A percentile compares a stretch with the other conserved stretches of the same genome.
Evolutionary conservation across 139 green algal genomes (phyloP).

Genomic region (Haematococcus sp.): DNA sequence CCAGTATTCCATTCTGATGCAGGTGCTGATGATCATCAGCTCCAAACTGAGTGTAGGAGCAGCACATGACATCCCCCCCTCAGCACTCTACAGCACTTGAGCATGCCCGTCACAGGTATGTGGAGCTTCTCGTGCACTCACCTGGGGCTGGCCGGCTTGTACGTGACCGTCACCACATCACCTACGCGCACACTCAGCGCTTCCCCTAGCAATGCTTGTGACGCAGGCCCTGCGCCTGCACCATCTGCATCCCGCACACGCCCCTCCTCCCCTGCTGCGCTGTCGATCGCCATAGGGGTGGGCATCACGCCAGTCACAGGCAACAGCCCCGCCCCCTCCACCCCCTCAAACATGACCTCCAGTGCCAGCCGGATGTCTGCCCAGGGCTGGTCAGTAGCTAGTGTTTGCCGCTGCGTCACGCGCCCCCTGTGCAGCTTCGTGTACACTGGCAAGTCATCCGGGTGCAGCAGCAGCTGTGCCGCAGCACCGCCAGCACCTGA

Average conservation of each 20-base stretch:
- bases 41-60: constrained; percentile 33
- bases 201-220: too few relatives aligned
- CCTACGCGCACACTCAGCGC: constrained; percentile 38
- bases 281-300: too few relatives aligned
- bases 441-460: constrained; percentile 84
- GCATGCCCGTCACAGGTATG: too few relatives aligned
- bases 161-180: constrained; percentile 30
- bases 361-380: constrained; percentile 66
- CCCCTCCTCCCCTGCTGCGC: too few relatives aligned
- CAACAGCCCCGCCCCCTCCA: constrained; percentile 45
- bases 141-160: constrained; percentile 20
- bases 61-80: too few relatives aligned
- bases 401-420: constrained; percentile 65
- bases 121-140: too few relatives aligned
- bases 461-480: constrained; percentile 65
- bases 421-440: constrained; percentile 77
- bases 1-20: constrained; percentile 13
- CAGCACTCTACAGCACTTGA: too few relatives aligned
- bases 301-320: constrained; percentile 5
- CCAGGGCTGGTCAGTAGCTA: constrained; percentile 46
- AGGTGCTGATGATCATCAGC: constrained; percentile 36
- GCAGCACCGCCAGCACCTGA: not conserved
- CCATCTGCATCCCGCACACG: too few relatives aligned
- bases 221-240: too few relatives aligned
- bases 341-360: constrained; percentile 90